Percentiles rank a stretch among this genome's conserved stretches.
Conservation (phyloP, 768 basidiomycete species). For the Boletus sp. region DNA sequence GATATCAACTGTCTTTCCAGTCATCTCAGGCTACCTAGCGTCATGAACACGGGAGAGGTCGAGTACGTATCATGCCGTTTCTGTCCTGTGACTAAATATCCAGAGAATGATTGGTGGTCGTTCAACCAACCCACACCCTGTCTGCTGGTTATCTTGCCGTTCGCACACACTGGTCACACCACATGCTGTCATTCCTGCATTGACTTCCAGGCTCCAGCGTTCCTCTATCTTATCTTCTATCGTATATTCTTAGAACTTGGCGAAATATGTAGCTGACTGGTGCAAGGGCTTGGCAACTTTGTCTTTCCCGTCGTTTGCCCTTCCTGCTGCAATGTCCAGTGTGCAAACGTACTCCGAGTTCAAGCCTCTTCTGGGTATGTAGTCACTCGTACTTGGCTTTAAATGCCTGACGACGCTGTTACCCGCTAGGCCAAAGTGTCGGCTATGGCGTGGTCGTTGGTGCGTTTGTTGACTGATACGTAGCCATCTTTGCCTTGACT, state of each 20-base stretch:
- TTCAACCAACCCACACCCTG: not conserved
- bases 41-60: not conserved
- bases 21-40: not conserved
- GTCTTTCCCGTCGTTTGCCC: not conserved
- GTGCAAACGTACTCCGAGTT: conserved; percentile 32
- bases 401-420: not conserved
- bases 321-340: conserved; percentile 12
- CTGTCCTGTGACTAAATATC: not conserved
- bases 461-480: conserved; percentile 15
- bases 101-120: not conserved
- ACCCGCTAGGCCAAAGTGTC: conserved; percentile 39
- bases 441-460: conserved; percentile 51
- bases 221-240: conserved; percentile 3
- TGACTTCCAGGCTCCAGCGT: not conserved
- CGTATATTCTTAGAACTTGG: conserved; percentile 1
- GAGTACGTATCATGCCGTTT: not conserved
- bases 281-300: not conserved
- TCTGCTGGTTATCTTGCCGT: not conserved
- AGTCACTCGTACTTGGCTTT: not conserved
- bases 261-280: not conserved
- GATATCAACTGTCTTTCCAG: not conserved
- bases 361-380: conserved; percentile 39
- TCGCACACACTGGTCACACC: not conserved
- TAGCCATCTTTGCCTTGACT: not conserved
- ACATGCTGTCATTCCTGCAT: not conserved